Evolutionary conservation across 1,139 yeast species (phyloP).

Genomic region (Suhomyces atakaporum): DNA sequence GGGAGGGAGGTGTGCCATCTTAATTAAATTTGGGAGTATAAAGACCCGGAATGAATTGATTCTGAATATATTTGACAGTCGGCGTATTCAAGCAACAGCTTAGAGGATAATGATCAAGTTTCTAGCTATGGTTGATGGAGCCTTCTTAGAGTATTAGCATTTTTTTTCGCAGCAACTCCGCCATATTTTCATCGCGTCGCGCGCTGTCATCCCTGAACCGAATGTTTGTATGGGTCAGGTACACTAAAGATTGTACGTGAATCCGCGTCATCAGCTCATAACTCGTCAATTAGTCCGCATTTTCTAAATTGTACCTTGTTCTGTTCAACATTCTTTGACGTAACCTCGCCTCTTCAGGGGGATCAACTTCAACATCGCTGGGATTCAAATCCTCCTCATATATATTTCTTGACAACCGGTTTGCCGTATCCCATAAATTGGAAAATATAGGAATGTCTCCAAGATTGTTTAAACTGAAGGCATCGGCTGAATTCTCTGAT

Average conservation of each 20-base stretch:
- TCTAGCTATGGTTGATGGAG: too few species aligned
- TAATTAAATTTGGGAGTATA: too few species aligned
- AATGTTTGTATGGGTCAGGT: neutral
- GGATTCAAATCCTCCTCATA: slow-evolving; percentile 2
- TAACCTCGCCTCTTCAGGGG: neutral
- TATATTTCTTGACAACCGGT: slow-evolving; percentile 5
- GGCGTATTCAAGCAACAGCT: too few species aligned
- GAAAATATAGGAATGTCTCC: slow-evolving; percentile 40
- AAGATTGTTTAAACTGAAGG: slow-evolving; percentile 25
- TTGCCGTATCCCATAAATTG: slow-evolving; percentile 19
- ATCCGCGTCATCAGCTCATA: slow-evolving; percentile 1
- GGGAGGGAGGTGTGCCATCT: too few species aligned
- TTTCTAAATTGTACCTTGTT: neutral
- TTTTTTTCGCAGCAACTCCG: neutral
- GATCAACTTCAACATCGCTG: slow-evolving; percentile 2
- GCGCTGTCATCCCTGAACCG: slow-evolving; percentile 1
- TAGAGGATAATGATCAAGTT: too few species aligned
- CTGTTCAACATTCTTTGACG: neutral
- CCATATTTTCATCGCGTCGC: neutral
- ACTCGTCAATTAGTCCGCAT: slow-evolving; percentile 2
- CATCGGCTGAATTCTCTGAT: slow-evolving; percentile 12
- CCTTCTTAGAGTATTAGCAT: too few species aligned
- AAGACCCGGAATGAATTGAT: too few species aligned
- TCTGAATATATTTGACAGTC: too few species aligned
- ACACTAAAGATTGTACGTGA: neutral